These are phyloP conservation scores for Hymenoscyphus albidus DNA, from an alignment of 2,329 filamentous ascomycete species.

Conservation along the genomic window DNA sequence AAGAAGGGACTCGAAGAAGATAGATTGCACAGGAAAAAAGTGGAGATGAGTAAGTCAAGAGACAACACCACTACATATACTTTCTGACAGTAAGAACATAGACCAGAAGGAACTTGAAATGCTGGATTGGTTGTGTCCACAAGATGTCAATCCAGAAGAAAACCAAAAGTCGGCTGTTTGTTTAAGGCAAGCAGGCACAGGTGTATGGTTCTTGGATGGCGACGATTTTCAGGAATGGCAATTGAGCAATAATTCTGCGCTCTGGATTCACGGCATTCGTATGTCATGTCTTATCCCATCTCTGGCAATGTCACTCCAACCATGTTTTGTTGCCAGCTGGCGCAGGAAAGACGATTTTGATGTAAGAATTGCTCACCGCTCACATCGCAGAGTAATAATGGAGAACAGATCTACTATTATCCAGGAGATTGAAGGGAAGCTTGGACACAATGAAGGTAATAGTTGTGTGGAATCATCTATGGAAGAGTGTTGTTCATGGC, in stretches of 20 bases:
- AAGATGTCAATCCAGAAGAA: background rate
- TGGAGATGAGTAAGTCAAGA: background rate
- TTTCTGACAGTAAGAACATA: background rate
- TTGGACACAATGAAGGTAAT: background rate
- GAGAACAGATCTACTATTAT: background rate
- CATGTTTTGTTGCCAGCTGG: background rate
- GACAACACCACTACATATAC: too few species aligned
- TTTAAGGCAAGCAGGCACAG: background rate
- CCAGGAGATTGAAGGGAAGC: background rate
- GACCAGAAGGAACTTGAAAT: background rate
- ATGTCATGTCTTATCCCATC: background rate
- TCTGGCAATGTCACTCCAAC: background rate
- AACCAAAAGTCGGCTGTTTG: background rate
- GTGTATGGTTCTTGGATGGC: background rate
- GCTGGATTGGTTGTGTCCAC: background rate
- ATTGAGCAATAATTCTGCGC: background rate
- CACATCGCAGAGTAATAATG: background rate
- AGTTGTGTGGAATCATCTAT: background rate
- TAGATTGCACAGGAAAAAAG: background rate
- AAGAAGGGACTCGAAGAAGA: background rate
- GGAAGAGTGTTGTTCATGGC: background rate
- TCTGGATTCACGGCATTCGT: constrained; percentile 1
- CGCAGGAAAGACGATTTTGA: background rate
- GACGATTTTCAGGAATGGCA: background rate
- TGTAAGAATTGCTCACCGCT: background rate